Evolutionary conservation across 495 filamentous ascomycete genomes (phyloP), one percentile per base, ranked within the genome.

Genomic region (Aspergillus panamensis): DNA sequence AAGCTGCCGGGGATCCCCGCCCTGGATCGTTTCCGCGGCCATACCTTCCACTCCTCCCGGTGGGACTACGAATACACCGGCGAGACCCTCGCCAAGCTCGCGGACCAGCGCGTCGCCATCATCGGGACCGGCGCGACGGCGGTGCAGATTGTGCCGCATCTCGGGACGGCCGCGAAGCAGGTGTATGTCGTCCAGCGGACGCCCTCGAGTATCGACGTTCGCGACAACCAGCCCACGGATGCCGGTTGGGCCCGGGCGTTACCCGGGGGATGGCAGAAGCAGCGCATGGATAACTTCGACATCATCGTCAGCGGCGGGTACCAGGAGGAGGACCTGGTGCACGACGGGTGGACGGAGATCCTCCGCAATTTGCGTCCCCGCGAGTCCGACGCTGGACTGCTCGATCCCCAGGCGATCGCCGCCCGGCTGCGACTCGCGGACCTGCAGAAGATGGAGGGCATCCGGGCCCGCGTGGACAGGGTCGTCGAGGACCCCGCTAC

Each of bases 91-190:
- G 65, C 16, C 59, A 75, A 57, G 31, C 69, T 62, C 59, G 20
- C 68, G 17, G 71, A 69, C 10, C 80, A 80, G 65, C 63, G 63
- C 6, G 75, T 81, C 17, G 74, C 63, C 4, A 71, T 82, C 14
- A 69, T 82, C 45, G 78, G 78, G 0, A 79, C 74, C 0, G 79
- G 78, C 4, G 65, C 76, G 3, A 73, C 73, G 6, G 74, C 70
- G 9, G 68, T 81, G 8, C 79, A 81, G 58, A 60, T 74, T 7
- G 65, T 67, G 16, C 61, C 64, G 3, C 48, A 63, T 3, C 54
- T 67, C 6, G 77, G 67, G 3, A 62, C 63, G 44, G 51, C 57
- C 7, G 72, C 61, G 0, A 59, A 45, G 3, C 37, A 66, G n/a
- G 62, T 78, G 12, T 75, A 73, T 10, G 73, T 80, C 14, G 72